Percentiles rank a stretch among this genome's conserved stretches.
Evolutionary conservation across 2,329 filamentous ascomycete genomes (phyloP).

Genomic region (Arthrobotrys pseudoclavata): DNA sequence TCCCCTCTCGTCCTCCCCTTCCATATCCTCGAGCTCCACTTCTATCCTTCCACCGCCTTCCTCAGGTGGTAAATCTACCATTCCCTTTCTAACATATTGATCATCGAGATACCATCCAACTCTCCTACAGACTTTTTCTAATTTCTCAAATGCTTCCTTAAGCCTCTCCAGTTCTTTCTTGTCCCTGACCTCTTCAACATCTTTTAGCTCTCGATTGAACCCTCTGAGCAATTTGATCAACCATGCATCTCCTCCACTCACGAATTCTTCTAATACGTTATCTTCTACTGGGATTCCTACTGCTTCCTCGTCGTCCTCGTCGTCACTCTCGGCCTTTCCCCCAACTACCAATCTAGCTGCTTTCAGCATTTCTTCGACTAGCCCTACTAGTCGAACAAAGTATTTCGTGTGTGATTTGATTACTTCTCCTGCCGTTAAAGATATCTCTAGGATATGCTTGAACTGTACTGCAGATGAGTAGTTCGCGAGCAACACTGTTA

Average conservation of each 20-base stretch:
- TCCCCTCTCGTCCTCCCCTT: constrained; percentile 57
- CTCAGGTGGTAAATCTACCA: constrained; percentile 57
- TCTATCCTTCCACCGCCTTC: constrained; percentile 54
- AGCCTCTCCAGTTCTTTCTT: constrained; percentile 27
- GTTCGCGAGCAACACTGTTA: constrained; percentile 62
- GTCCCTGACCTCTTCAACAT: constrained; percentile 41
- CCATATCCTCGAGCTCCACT: constrained; percentile 59
- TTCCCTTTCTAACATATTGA: constrained; percentile 56
- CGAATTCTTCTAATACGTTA: constrained; percentile 48
- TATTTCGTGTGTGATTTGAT: constrained; percentile 56
- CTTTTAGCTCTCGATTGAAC: constrained; percentile 60
- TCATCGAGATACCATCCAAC: constrained; percentile 57
- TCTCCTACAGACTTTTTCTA: constrained; percentile 36
- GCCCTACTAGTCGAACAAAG: constrained; percentile 50
- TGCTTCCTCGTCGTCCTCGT: constrained; percentile 59
- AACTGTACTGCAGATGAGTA: constrained; percentile 63
- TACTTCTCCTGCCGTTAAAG: constrained; percentile 60
- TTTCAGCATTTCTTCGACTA: constrained; percentile 60
- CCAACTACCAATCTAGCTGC: constrained; percentile 49
- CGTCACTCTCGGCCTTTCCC: constrained; percentile 61
- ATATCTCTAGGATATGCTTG: constrained; percentile 61
- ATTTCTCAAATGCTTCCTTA: constrained; percentile 20
- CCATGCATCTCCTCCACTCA: constrained; percentile 62
- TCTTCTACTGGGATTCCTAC: constrained; percentile 41
- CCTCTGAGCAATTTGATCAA: constrained; percentile 60